These are phyloP conservation scores for Coemansia sp. DNA, from an alignment of 192 early-diverging fungal genomes.

Conservation along the genomic window DNA sequence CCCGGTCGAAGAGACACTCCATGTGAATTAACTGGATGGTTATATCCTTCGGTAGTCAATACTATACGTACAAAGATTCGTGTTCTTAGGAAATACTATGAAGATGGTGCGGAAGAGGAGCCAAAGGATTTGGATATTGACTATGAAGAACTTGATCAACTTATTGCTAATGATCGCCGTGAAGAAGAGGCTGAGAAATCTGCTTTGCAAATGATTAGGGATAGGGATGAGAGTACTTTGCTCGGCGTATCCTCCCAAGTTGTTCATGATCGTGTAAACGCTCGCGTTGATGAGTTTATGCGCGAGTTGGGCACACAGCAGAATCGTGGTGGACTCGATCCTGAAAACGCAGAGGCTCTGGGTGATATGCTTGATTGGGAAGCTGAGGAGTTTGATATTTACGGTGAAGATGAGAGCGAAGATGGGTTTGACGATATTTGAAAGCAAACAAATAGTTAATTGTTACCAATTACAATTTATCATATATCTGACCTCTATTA, in stretches of 20 bases:
- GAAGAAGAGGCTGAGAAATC: slow-evolving; percentile 12
- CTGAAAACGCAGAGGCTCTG: slow-evolving; percentile 1
- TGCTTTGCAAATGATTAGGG: slow-evolving; percentile 6
- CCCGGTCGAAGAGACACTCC: slow-evolving; percentile 17
- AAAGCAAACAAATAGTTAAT: not conserved
- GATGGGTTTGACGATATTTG: slow-evolving; percentile 1
- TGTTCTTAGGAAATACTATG: slow-evolving; percentile 4
- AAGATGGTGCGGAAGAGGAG: not conserved
- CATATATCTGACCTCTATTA: too few relatives aligned
- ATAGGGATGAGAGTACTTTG: slow-evolving; percentile 8
- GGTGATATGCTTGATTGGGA: slow-evolving; percentile 2
- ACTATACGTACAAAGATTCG: slow-evolving; percentile 21
- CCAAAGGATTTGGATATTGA: slow-evolving; percentile 9
- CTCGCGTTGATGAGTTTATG: slow-evolving; percentile 36
- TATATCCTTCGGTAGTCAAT: slow-evolving; percentile 18
- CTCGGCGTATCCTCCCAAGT: slow-evolving; percentile 17
- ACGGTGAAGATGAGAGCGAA: slow-evolving; percentile 17
- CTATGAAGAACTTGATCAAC: slow-evolving; percentile 23
- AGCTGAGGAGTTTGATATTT: slow-evolving; percentile 29
- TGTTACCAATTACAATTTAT: not conserved
- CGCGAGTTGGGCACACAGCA: slow-evolving; percentile 12
- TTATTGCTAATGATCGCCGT: slow-evolving; percentile 11
- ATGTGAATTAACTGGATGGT: slow-evolving; percentile 42
- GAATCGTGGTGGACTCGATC: not conserved
- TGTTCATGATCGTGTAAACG: slow-evolving; percentile 17